Conservation (phyloP, 108 stramenopile species). For the Schizochytrium sp. region DNA sequence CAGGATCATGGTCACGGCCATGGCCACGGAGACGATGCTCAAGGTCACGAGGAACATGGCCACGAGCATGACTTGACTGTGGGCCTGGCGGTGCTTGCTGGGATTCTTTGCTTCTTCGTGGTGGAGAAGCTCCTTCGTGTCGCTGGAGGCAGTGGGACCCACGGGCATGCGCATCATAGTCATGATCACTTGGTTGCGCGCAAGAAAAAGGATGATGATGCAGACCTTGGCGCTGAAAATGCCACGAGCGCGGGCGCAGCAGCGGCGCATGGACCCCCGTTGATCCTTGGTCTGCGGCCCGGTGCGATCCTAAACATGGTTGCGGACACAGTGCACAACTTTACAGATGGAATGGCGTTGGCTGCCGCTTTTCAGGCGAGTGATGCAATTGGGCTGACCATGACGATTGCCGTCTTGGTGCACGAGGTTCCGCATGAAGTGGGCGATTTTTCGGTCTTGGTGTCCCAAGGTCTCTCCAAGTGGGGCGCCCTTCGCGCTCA, state of each 20-base stretch:
- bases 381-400: not conserved
- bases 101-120: not conserved
- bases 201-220: not conserved
- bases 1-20: not conserved
- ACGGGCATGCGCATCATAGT: not conserved
- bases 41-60: not conserved
- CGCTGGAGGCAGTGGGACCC: not conserved
- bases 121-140: not conserved
- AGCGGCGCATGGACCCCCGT: not conserved
- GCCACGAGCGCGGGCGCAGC: too few species aligned
- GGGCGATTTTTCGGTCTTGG: constrained; percentile 25
- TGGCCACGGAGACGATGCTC: not conserved
- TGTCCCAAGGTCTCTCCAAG: not conserved
- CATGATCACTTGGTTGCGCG: not conserved
- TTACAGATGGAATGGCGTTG: constrained; percentile 19
- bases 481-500: not conserved
- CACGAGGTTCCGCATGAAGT: constrained; percentile 29
- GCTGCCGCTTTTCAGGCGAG: constrained; percentile 17
- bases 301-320: not conserved
- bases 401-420: not conserved
- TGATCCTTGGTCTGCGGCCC: not conserved
- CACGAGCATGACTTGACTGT: not conserved
- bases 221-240: not conserved
- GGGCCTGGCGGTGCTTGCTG: not conserved
- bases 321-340: constrained; percentile 27